These are phyloP conservation scores for Acacia acuminata DNA, from an alignment of 306 rosid species.

Conservation along the genomic window DNA sequence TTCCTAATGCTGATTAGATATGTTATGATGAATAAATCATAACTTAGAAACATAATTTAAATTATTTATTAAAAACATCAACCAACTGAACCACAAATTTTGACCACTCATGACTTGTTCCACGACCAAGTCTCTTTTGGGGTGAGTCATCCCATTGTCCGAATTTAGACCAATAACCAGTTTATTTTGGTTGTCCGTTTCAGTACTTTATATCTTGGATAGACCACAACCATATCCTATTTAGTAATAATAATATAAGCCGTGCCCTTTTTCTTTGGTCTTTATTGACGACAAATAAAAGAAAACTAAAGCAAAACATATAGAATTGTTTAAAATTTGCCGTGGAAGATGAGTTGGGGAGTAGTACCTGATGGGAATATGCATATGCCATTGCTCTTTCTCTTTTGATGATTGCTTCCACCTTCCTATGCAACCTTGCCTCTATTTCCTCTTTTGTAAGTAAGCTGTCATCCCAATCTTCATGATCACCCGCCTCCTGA, in stretches of 20 bases:
- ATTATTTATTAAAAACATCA: too few species aligned
- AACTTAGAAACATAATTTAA: background rate
- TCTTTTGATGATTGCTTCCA: conserved; percentile 87
- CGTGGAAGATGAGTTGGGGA: conserved; percentile 21
- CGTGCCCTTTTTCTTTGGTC: background rate
- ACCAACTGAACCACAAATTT: background rate
- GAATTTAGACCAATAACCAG: background rate
- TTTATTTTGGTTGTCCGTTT: background rate
- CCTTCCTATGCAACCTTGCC: conserved; percentile 82
- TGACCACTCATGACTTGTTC: background rate
- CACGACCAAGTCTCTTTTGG: background rate
- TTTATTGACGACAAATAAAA: background rate
- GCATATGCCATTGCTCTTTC: conserved; percentile 97
- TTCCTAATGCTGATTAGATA: background rate
- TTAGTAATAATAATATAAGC: background rate
- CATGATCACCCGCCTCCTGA: conserved; percentile 76
- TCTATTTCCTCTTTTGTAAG: conserved; percentile 91
- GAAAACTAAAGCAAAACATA: background rate
- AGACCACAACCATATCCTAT: conserved; percentile 10
- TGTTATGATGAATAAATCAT: background rate
- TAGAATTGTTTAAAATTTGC: background rate
- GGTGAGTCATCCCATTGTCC: background rate
- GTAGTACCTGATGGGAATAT: conserved; percentile 83
- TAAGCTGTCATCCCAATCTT: conserved; percentile 93
- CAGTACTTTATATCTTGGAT: background rate